Evolutionary conservation across 208 protist genomes (phyloP).

Genomic region (Acanthamoeba culbertsoni): DNA sequence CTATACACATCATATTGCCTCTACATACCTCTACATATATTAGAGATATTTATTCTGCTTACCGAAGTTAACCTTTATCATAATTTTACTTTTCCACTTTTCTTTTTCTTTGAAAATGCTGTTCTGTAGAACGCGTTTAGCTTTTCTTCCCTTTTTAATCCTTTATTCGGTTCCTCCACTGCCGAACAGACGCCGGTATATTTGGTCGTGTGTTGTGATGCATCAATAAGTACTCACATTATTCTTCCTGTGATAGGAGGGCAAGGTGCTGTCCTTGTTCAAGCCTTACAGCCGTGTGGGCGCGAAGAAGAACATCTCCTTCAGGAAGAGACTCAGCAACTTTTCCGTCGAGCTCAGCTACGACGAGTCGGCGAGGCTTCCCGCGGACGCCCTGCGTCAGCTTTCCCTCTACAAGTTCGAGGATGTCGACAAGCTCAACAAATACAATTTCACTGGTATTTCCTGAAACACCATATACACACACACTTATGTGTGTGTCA

Average conservation of each 20-base stretch:
- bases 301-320: conserved; percentile 42
- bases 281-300: not conserved
- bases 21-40: too few species aligned
- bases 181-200: not conserved
- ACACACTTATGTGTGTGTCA: not conserved
- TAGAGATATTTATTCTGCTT: too few species aligned
- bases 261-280: conserved; percentile 30
- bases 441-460: conserved; percentile 47
- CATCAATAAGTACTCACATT: not conserved
- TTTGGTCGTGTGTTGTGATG: not conserved
- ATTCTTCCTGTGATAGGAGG: not conserved
- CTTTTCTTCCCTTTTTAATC: too few species aligned
- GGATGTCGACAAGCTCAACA: not conserved
- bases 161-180: too few species aligned
- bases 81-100: too few species aligned
- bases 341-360: conserved; percentile 14
- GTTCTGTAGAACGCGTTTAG: too few species aligned
- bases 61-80: too few species aligned
- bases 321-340: conserved; percentile 2
- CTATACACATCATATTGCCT: too few species aligned
- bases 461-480: not conserved
- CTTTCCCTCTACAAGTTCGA: not conserved
- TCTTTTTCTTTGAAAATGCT: too few species aligned
- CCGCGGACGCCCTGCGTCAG: not conserved
- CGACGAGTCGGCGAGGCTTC: not conserved